These are phyloP conservation scores for Spinellus fusiger DNA, from an alignment of 192 early-diverging fungal species.

Conservation along the genomic window DNA sequence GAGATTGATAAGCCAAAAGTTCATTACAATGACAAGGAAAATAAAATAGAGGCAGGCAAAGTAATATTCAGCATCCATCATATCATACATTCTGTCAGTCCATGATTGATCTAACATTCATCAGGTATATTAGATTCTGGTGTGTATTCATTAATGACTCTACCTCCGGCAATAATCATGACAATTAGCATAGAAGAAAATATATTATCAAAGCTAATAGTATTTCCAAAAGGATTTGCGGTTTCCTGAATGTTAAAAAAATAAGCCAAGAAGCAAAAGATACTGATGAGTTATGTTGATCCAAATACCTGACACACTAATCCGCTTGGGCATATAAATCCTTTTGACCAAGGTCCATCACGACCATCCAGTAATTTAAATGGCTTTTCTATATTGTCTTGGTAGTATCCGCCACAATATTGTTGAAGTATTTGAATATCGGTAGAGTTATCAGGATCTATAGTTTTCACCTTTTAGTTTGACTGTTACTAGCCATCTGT, in stretches of 20 bases:
- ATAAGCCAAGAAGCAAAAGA: background rate
- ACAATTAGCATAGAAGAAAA: slow-evolving; percentile 47
- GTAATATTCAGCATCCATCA: slow-evolving; percentile 52
- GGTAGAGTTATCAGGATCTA: slow-evolving; percentile 23
- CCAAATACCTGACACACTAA: slow-evolving; percentile 46
- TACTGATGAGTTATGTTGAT: background rate
- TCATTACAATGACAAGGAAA: slow-evolving; percentile 51
- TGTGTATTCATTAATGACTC: background rate
- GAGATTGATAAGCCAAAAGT: slow-evolving; percentile 58
- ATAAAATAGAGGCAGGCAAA: slow-evolving; percentile 51
- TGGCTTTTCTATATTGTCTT: background rate
- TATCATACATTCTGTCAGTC: slow-evolving; percentile 55
- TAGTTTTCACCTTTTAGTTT: background rate
- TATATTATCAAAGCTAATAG: slow-evolving; percentile 50
- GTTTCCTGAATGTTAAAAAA: slow-evolving; percentile 27
- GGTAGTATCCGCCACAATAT: slow-evolving; percentile 34
- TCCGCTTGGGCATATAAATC: slow-evolving; percentile 41
- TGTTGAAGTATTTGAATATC: slow-evolving; percentile 19
- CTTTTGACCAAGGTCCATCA: slow-evolving; percentile 33
- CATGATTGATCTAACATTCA: slow-evolving; percentile 46
- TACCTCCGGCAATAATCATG: slow-evolving; percentile 49
- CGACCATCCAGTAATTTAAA: slow-evolving; percentile 3
- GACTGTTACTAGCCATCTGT: background rate
- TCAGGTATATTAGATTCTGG: background rate
- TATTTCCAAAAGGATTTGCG: slow-evolving; percentile 30